These are phyloP conservation scores for Groenewaldozyma auringiensis DNA, from an alignment of 1,139 yeast genomes.

Conservation along the genomic window DNA sequence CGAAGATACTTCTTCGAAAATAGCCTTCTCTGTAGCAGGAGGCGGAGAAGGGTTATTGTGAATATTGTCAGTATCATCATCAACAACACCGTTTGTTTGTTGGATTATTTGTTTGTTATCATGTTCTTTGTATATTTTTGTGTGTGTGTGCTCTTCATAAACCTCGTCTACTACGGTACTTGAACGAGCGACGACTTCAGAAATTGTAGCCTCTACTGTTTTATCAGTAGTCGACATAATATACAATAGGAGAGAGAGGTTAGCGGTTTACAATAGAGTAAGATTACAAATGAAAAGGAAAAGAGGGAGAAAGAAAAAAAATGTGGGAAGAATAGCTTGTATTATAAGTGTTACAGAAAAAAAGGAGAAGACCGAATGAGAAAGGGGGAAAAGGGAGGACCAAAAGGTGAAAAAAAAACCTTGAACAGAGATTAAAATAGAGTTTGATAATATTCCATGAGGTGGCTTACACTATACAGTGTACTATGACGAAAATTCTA, in stretches of 20 bases:
- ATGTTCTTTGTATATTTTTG: background rate
- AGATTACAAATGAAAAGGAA: background rate
- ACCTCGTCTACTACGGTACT: too few relatives aligned
- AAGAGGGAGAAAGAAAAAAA: background rate
- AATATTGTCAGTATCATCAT: background rate
- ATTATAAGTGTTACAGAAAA: background rate
- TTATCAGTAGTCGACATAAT: too few relatives aligned
- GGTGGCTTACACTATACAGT: too few relatives aligned
- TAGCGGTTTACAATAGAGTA: background rate
- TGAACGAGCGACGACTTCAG: background rate
- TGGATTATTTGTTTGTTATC: background rate
- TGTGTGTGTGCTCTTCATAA: background rate
- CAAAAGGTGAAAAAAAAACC: too few relatives aligned
- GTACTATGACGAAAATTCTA: too few relatives aligned
- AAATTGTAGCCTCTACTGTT: too few relatives aligned
- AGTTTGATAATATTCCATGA: background rate
- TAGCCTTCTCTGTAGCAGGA: conserved; percentile 3
- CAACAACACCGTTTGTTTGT: background rate
- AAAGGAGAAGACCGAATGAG: background rate
- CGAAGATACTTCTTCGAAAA: background rate
- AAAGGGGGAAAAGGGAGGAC: background rate
- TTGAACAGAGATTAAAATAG: background rate
- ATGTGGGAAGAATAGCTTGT: background rate
- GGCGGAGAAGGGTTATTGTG: too few relatives aligned
- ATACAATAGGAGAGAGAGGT: too few relatives aligned